These are phyloP conservation scores for Alternaria brassicicola DNA, from an alignment of 2,329 filamentous ascomycete genomes.

Conservation along the genomic window DNA sequence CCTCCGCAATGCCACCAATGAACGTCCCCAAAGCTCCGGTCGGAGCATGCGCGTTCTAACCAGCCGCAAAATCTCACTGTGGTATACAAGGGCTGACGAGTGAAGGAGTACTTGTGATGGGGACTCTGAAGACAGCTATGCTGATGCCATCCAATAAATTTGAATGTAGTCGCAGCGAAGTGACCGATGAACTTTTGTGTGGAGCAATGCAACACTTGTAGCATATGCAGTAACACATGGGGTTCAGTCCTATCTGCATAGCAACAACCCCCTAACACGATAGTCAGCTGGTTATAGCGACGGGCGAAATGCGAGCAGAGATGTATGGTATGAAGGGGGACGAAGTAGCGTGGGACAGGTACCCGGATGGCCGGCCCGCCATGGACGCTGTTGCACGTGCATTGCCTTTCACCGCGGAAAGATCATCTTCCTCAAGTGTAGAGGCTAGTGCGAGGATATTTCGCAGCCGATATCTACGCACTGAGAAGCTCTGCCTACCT, in stretches of 20 bases:
- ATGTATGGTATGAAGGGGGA: too few species aligned
- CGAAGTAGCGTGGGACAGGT: background rate
- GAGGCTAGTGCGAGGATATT: background rate
- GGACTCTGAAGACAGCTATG: background rate
- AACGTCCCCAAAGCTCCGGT: background rate
- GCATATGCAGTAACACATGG: background rate
- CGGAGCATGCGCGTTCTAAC: background rate
- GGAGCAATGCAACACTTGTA: background rate
- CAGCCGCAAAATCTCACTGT: background rate
- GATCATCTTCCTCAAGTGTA: background rate
- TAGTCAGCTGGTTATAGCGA: background rate
- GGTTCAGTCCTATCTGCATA: background rate
- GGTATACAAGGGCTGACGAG: background rate
- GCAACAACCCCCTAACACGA: background rate
- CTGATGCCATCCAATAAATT: background rate
- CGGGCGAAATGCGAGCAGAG: background rate
- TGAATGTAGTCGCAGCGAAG: background rate
- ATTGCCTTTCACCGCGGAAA: background rate
- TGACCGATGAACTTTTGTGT: background rate
- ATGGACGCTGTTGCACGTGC: background rate
- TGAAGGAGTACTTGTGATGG: background rate
- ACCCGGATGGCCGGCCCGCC: background rate
- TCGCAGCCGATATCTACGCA: background rate
- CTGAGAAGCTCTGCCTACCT: background rate
- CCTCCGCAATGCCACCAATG: constrained; percentile 15